Evolutionary conservation across 495 filamentous ascomycete genomes (phyloP).

Genomic region (Parathielavia appendiculata): DNA sequence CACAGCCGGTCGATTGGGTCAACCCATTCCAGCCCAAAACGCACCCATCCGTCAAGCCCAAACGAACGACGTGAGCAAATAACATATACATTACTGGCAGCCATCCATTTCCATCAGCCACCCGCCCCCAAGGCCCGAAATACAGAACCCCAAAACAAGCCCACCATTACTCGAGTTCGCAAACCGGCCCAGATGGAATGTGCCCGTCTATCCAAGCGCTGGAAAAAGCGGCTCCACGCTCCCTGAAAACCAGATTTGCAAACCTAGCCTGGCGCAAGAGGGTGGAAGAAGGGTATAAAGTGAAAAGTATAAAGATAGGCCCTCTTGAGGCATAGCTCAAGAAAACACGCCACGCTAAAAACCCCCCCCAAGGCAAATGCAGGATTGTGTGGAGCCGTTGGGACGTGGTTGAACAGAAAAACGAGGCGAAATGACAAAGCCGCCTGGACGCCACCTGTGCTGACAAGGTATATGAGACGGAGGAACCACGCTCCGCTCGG

Average conservation of each 20-base stretch:
- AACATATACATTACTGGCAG: constrained; percentile 16
- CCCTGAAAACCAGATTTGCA: too few species aligned
- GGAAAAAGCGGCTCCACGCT: too few species aligned
- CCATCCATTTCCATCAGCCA: constrained; percentile 4
- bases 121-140: background rate
- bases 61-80: constrained; percentile 8
- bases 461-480: background rate
- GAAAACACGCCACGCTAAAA: constrained; percentile 2
- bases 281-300: background rate
- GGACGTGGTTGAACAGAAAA: background rate
- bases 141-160: background rate
- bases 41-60: background rate
- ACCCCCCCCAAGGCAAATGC: constrained; percentile 11
- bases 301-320: background rate
- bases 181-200: too few species aligned
- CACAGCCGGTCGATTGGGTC: too few species aligned
- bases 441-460: constrained; percentile 12
- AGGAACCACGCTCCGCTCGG: background rate
- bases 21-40: too few species aligned
- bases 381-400: background rate
- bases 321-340: constrained; percentile 1
- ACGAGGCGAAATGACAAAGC: background rate
- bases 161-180: too few species aligned
- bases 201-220: too few species aligned
- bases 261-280: background rate